These are phyloP conservation scores for Schrenkiella parvula DNA, from an alignment of 345 rosid genomes.

Conservation along the genomic window DNA sequence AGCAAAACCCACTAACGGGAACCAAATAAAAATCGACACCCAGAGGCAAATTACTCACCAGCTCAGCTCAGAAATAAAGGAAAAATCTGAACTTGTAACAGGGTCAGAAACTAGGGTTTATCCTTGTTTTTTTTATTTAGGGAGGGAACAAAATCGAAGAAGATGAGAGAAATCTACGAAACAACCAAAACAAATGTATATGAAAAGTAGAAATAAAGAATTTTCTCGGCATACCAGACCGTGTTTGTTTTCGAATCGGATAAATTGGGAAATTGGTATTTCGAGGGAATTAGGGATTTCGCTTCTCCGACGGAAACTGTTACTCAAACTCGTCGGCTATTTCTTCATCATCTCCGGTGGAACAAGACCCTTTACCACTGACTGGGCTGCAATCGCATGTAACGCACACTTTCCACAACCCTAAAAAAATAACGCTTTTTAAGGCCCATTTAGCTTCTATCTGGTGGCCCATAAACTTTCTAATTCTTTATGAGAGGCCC, in stretches of 20 bases:
- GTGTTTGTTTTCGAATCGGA: constrained; percentile 32
- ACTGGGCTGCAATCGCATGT: constrained; percentile 17
- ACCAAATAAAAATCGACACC: background rate
- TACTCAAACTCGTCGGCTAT: constrained; percentile 12
- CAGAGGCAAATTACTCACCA: constrained; percentile 36
- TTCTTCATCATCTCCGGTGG: constrained; percentile 25
- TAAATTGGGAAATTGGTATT: background rate
- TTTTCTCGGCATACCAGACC: constrained; percentile 39
- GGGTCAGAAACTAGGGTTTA: constrained; percentile 32
- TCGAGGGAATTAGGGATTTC: constrained; percentile 30
- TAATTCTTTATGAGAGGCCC: background rate
- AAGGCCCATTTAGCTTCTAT: constrained; percentile 1
- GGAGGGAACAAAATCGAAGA: constrained; percentile 30
- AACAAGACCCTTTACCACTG: background rate
- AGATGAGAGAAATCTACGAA: constrained; percentile 25
- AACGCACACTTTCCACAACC: constrained; percentile 6
- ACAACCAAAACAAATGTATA: constrained; percentile 39
- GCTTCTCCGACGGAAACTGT: constrained; percentile 30
- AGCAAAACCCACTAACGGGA: background rate
- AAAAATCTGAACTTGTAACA: constrained; percentile 26
- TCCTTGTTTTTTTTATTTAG: background rate
- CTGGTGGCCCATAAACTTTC: background rate
- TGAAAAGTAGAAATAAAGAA: constrained; percentile 30
- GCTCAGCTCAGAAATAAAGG: constrained; percentile 30
- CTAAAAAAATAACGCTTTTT: background rate